Evolutionary conservation across 225 moss, liverwort and hornwort genomes (phyloP).

Genomic region (Marchantia paleacea): DNA sequence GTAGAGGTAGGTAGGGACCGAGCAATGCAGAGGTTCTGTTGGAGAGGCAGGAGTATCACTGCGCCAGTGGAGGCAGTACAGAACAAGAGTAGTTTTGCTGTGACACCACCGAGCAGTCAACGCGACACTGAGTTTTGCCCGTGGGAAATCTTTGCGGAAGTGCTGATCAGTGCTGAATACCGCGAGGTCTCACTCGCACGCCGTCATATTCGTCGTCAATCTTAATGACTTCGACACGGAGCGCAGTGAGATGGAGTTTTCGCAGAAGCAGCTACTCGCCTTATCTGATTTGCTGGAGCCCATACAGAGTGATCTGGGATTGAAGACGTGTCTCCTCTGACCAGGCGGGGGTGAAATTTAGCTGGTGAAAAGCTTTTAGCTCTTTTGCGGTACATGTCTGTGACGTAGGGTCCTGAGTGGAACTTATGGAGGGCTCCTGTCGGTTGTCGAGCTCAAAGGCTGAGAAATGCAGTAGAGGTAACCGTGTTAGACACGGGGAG

Average conservation of each 20-base stretch:
- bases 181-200: neutral
- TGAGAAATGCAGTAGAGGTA: slow-evolving; percentile 1
- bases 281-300: neutral
- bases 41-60: neutral
- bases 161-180: neutral
- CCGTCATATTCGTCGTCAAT: neutral
- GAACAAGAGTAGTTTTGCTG: neutral
- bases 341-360: neutral
- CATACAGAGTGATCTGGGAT: neutral
- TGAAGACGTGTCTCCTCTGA: neutral
- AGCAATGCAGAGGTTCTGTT: neutral
- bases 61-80: neutral
- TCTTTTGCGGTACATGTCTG: neutral
- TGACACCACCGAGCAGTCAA: neutral
- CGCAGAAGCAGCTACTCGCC: slow-evolving; percentile 3
- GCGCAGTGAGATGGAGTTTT: neutral
- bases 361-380: neutral
- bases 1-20: neutral
- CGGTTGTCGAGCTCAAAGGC: neutral
- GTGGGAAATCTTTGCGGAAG: neutral
- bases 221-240: neutral
- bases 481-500: neutral
- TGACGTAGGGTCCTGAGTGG: neutral
- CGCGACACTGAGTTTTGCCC: neutral
- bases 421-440: neutral